Evolutionary conservation across 257 asterid genomes (phyloP), one percentile per base, ranked within the genome.

Genomic region (Solanum dulcamara): DNA sequence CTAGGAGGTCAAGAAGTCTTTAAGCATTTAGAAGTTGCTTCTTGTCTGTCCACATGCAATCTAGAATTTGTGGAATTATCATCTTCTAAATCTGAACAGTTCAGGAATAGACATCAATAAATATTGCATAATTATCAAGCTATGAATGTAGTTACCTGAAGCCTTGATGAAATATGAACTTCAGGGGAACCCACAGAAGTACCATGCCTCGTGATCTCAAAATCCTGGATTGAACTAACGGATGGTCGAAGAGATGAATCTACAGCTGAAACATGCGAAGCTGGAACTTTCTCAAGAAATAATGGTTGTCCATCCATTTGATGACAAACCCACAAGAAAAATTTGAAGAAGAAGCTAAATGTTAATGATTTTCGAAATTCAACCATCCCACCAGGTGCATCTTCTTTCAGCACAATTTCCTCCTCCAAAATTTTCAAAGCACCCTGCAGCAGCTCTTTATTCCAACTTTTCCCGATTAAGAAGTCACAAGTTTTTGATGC

Each of bases 301-400:
- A 88, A 89, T 67, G 77, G 85, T 84, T 88, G 85, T 84, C 94
- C 98, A 33, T 88, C 93, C 95, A 95, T 92, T 87, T 93, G 92
- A 81, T 92, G 93, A 87, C 93, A 93, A 89, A 96, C 94, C 97
- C 98, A 93, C 94, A 94, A 89, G 92, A 89, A 96, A 87, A 92
- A 95, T 86, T 96, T 96, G 88, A 96, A 96, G 91, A 96, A 96
- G 89, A 96, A 96, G 86, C 99, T 94, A 30, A 92, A 85, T 24
- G 94, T 89, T 84, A 96, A 86, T n/a, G 99, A 96, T 89, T 87
- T 90, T 53, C 98, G 94, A 80, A 94, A 96, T 90, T 96, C 99
- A 10, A 94, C 93, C 99, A 96, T 96, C 87, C 99, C 99, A 42
- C 99, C 99, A 1, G 98, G 98, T 38, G 98, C 98, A 90, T 93